Conservation (phyloP, 352 stramenopile genomes). For the Globisporangium lucens region DNA sequence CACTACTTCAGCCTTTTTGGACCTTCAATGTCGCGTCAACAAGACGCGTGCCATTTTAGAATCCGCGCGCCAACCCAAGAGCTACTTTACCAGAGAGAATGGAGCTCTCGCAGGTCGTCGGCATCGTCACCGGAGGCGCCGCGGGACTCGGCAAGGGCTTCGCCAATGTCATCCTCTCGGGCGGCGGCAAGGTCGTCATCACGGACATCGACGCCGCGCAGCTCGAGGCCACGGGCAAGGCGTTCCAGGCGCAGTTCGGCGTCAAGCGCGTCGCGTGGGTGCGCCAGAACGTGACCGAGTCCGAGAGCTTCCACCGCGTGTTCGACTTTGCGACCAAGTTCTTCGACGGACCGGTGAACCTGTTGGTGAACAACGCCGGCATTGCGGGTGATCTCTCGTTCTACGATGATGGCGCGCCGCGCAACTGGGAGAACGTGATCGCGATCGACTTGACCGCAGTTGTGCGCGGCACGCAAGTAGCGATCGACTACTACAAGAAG, state of each 20-base stretch:
- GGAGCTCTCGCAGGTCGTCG: constrained; percentile 42
- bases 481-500: constrained; percentile 56
- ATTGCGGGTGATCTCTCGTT: constrained; percentile 57
- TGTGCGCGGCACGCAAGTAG: constrained; percentile 65
- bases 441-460: constrained; percentile 71
- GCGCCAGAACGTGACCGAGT: constrained; percentile 69
- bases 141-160: constrained; percentile 67
- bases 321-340: constrained; percentile 61
- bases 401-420: constrained; percentile 35
- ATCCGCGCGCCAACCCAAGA: background rate
- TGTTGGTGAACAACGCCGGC: constrained; percentile 81
- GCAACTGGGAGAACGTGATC: constrained; percentile 58
- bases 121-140: constrained; percentile 69
- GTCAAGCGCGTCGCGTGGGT: constrained; percentile 53
- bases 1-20: background rate
- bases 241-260: constrained; percentile 49
- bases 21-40: background rate
- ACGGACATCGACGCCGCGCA: constrained; percentile 67
- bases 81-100: no score
- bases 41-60: background rate
- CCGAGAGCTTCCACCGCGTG: constrained; percentile 50
- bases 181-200: constrained; percentile 63
- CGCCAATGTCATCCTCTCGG: constrained; percentile 44
- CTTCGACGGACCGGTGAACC: constrained; percentile 61
- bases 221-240: constrained; percentile 56